Evolutionary conservation across 1,139 yeast genomes (phyloP).

Genomic region (Candida tropicalis): DNA sequence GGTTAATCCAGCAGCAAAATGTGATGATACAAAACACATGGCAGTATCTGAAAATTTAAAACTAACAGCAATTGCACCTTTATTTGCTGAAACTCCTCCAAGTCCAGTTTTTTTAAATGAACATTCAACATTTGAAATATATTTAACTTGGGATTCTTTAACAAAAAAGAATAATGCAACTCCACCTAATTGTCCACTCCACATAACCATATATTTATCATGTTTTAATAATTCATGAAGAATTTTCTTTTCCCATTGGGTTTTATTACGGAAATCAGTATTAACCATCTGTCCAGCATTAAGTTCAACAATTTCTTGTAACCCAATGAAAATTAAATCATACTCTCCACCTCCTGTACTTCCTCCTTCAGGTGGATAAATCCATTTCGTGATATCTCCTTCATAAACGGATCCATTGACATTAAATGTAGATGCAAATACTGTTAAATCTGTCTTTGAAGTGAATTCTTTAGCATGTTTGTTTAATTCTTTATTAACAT

Average conservation of each 20-base stretch:
- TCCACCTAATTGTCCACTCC: constrained; percentile 94
- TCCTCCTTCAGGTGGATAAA: too few species aligned
- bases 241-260: constrained; percentile 79
- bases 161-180: constrained; percentile 77
- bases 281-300: constrained; percentile 88
- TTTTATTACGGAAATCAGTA: constrained; percentile 70
- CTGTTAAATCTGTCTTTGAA: constrained; percentile 49
- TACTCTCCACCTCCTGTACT: constrained; percentile 26
- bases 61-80: constrained; percentile 90
- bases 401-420: constrained; percentile 62
- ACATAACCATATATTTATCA: constrained; percentile 62
- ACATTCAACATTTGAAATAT: constrained; percentile 70
- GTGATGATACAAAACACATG: constrained; percentile 82
- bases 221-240: constrained; percentile 53
- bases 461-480: constrained; percentile 52
- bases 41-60: constrained; percentile 75
- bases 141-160: constrained; percentile 48
- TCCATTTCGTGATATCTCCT: constrained; percentile 58
- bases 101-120: constrained; percentile 88
- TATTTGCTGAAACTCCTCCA: constrained; percentile 94
- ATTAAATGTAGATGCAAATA: constrained; percentile 71
- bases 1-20: constrained; percentile 85
- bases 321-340: constrained; percentile 80
- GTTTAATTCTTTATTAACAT: constrained; percentile 56
- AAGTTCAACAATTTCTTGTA: constrained; percentile 91